Percentiles rank a stretch among this genome's conserved stretches.
These are phyloP conservation scores for Kodamaea jinghongensis DNA, from an alignment of 805 yeast species.

Conservation along the genomic window DNA sequence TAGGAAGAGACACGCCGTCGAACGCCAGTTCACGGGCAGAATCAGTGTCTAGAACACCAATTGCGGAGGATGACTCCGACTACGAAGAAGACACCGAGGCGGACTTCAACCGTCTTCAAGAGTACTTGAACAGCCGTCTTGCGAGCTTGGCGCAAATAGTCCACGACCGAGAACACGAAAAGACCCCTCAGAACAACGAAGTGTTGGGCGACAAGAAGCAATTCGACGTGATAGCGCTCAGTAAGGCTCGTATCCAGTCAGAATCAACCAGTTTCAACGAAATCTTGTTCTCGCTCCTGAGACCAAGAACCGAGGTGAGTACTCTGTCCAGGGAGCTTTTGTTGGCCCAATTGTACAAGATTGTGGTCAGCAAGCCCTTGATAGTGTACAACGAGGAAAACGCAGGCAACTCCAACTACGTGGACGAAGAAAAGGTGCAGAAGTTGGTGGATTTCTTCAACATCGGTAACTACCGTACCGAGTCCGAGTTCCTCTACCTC, in stretches of 20 bases:
- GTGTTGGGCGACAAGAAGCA: conserved; percentile 20
- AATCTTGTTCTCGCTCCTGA: conserved; percentile 41
- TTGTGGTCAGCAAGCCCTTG: conserved; percentile 43
- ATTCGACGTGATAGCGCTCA: conserved; percentile 28
- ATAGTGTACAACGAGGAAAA: conserved; percentile 34
- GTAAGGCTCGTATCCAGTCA: conserved; percentile 34
- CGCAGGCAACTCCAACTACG: conserved; percentile 34
- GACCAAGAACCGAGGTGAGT: conserved; percentile 44
- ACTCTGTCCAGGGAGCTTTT: conserved; percentile 47
- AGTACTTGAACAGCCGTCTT: conserved; percentile 13
- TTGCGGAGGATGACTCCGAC: conserved; percentile 17
- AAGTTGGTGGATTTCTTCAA: conserved; percentile 34
- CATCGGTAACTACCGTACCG: conserved; percentile 32
- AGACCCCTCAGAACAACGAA: conserved; percentile 10
- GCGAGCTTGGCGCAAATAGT: conserved; percentile 12
- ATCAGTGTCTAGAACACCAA: conserved; percentile 13
- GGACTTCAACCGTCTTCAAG: conserved; percentile 14
- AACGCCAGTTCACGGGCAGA: conserved; percentile 14
- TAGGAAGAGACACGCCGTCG: conserved; percentile 12
- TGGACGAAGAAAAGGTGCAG: conserved; percentile 35
- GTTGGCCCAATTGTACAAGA: conserved; percentile 48
- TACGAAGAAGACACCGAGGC: conserved; percentile 16
- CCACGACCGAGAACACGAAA: conserved; percentile 4
- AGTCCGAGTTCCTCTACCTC: conserved; percentile 41
- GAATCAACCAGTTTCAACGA: conserved; percentile 42